phyloP scores from a whole-genome alignment of 352 stramenopile species.

The Globisporangium irregulare region DNA sequence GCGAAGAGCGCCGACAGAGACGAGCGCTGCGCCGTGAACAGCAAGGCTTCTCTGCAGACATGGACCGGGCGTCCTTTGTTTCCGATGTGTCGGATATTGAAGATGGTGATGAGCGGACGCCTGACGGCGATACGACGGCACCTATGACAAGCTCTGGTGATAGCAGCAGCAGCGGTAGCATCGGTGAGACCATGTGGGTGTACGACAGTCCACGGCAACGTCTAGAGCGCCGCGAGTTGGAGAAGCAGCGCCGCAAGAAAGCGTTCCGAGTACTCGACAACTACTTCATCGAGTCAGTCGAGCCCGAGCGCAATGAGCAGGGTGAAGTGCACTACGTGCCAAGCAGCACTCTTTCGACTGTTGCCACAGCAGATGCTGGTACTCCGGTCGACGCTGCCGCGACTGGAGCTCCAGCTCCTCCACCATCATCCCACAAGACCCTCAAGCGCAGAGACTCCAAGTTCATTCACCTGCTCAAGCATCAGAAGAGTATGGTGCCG shows the following conservation, averaged over 20 bases:
- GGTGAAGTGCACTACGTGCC: slow-evolving; percentile 1
- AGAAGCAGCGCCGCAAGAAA: slow-evolving; percentile 48
- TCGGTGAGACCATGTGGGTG: slow-evolving; percentile 51
- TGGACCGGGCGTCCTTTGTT: neutral
- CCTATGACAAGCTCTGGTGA: slow-evolving; percentile 27
- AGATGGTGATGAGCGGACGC: slow-evolving; percentile 11
- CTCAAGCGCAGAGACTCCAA: slow-evolving; percentile 39
- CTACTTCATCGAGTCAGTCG: slow-evolving; percentile 33
- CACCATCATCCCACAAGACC: slow-evolving; percentile 26
- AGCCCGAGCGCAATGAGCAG: slow-evolving; percentile 6
- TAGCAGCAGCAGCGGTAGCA: slow-evolving; percentile 25
- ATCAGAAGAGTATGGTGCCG: slow-evolving; percentile 22
- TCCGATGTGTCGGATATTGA: slow-evolving; percentile 1
- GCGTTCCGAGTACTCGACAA: slow-evolving; percentile 54
- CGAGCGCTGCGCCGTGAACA: neutral
- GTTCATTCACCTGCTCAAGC: slow-evolving; percentile 29
- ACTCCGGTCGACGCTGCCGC: slow-evolving; percentile 32
- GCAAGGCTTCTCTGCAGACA: neutral
- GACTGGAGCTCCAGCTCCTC: slow-evolving; percentile 33
- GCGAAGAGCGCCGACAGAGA: neutral
- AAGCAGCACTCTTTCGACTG: neutral
- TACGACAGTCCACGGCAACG: slow-evolving; percentile 52
- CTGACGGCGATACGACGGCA: slow-evolving; percentile 26
- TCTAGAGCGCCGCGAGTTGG: slow-evolving; percentile 43
- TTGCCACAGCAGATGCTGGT: slow-evolving; percentile 26